A percentile compares a stretch with the other conserved stretches of the same genome.
Conservation (phyloP, 2,329 filamentous ascomycete species). For the Calonectria multiphialidica region DNA sequence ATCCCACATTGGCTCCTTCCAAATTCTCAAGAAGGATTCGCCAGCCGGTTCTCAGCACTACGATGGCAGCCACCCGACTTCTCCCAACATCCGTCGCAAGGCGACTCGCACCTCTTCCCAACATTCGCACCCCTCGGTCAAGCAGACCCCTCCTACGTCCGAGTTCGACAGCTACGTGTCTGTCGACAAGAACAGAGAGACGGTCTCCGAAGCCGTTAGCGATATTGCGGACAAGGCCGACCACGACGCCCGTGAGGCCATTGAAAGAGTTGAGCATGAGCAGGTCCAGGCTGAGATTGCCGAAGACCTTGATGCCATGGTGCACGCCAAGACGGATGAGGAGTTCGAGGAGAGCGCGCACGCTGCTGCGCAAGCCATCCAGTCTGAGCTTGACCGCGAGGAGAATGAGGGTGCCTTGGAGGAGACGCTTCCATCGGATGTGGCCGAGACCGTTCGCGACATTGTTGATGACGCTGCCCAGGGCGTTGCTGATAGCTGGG, state of each 20-base stretch:
- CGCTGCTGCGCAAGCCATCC: conserved; percentile 60
- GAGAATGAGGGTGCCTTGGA: conserved; percentile 67
- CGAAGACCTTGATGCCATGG: conserved; percentile 60
- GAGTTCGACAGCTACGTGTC: conserved; percentile 46
- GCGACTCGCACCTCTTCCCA: conserved; percentile 51
- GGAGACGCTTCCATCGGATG: conserved; percentile 50
- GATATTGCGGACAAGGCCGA: conserved; percentile 70
- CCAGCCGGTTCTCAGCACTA: conserved; percentile 52
- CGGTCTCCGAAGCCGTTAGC: conserved; percentile 77
- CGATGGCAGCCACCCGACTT: conserved; percentile 59
- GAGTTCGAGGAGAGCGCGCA: conserved; percentile 65
- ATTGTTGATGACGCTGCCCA: conserved; percentile 62
- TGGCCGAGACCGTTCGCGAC: conserved; percentile 54
- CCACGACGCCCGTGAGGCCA: conserved; percentile 72
- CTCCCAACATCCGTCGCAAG: conserved; percentile 55
- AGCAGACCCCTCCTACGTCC: conserved; percentile 46
- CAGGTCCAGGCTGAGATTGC: conserved; percentile 60
- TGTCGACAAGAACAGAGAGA: conserved; percentile 73
- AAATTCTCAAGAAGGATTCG: conserved; percentile 65
- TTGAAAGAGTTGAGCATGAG: conserved; percentile 67
- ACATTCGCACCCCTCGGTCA: conserved; percentile 43
- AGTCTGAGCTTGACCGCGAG: conserved; percentile 67
- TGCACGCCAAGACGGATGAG: conserved; percentile 63
- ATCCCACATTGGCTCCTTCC: conserved; percentile 50
- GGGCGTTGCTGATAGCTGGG: conserved; percentile 88